These are phyloP conservation scores for Acacia crassicarpa DNA, from an alignment of 306 rosid genomes.

Conservation along the genomic window DNA sequence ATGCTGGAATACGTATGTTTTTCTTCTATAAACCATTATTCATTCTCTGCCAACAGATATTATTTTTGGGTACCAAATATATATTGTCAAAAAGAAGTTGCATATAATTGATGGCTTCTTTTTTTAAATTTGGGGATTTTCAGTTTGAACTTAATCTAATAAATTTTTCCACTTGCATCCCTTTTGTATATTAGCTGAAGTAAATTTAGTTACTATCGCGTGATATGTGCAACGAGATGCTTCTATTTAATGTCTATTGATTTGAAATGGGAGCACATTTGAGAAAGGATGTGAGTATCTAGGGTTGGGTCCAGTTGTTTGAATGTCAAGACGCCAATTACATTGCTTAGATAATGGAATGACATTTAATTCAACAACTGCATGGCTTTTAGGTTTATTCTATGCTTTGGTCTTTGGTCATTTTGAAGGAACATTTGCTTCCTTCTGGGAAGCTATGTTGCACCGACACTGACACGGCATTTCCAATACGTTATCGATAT, in stretches of 20 bases:
- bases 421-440: slow-evolving; percentile 10
- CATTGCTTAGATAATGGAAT: slow-evolving; percentile 21
- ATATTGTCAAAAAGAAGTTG: neutral
- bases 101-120: neutral
- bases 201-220: neutral
- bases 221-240: neutral
- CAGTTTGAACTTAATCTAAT: slow-evolving; percentile 19
- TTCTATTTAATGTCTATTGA: neutral
- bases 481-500: too few species aligned
- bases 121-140: slow-evolving; percentile 18
- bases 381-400: neutral
- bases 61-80: neutral
- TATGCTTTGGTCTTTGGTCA: neutral
- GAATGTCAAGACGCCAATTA: neutral
- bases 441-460: neutral
- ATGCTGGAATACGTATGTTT: slow-evolving; percentile 93
- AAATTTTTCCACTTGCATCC: slow-evolving; percentile 15
- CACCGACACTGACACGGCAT: too few species aligned
- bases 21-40: neutral
- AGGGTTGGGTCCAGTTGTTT: slow-evolving; percentile 14
- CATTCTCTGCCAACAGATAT: neutral
- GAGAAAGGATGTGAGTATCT: neutral
- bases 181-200: slow-evolving; percentile 26
- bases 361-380: neutral
- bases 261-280: neutral